These are phyloP conservation scores for Uncinocarpus reesii DNA, from an alignment of 2,329 filamentous ascomycete genomes.

Conservation along the genomic window DNA sequence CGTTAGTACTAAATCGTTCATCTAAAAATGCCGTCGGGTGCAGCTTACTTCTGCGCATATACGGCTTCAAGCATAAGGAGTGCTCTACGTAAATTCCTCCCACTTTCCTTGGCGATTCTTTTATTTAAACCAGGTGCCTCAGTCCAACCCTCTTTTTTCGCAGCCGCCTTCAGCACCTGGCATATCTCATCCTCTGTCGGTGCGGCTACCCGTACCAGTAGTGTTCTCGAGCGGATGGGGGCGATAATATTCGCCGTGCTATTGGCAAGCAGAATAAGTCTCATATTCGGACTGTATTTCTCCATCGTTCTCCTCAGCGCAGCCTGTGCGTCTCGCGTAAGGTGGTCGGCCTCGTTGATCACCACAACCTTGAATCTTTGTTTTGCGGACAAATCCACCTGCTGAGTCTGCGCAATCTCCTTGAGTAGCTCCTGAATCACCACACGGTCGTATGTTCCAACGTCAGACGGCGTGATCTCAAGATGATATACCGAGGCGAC, in stretches of 20 bases:
- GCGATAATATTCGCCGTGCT: slow-evolving; percentile 98
- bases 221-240: slow-evolving; percentile 84
- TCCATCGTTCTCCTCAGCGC: slow-evolving; percentile 95
- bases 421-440: slow-evolving; percentile 93
- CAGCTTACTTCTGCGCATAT: slow-evolving; percentile 78
- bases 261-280: slow-evolving; percentile 85
- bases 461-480: slow-evolving; percentile 94
- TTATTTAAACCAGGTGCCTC: slow-evolving; percentile 63
- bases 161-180: slow-evolving; percentile 56
- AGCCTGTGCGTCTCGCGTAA: slow-evolving; percentile 89
- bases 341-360: slow-evolving; percentile 95
- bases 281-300: slow-evolving; percentile 92
- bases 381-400: slow-evolving; percentile 84
- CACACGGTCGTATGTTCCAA: slow-evolving; percentile 91
- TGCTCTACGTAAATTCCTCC: slow-evolving; percentile 78
- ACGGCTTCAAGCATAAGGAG: slow-evolving; percentile 95
- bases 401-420: slow-evolving; percentile 96
- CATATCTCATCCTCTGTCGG: slow-evolving; percentile 80
- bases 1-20: neutral
- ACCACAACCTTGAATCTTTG: slow-evolving; percentile 98
- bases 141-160: slow-evolving; percentile 76
- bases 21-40: neutral
- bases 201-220: slow-evolving; percentile 84
- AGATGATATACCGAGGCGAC: slow-evolving; percentile 95
- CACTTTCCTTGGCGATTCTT: slow-evolving; percentile 81